Evolutionary conservation across 306 rosid genomes (phyloP).

Genomic region (Boehmeria nivea): DNA sequence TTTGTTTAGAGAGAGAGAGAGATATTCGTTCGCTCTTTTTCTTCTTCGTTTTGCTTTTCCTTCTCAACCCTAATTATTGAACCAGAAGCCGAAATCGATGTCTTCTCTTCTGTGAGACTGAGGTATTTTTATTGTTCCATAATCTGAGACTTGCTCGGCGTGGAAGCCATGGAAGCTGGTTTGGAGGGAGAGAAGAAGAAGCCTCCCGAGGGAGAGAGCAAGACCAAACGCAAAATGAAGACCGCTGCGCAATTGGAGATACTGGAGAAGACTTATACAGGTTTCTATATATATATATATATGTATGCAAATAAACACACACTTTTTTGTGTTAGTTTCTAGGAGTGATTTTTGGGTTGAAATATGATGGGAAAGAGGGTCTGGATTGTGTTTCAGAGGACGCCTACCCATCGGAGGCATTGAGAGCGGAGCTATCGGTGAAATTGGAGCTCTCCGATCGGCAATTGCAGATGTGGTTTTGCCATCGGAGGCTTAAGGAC

Average conservation of each 20-base stretch:
- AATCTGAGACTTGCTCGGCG: too few relatives aligned
- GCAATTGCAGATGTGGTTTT: slow-evolving; percentile 85
- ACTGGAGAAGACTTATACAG: slow-evolving; percentile 61
- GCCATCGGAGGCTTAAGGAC: slow-evolving; percentile 73
- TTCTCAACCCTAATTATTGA: too few relatives aligned
- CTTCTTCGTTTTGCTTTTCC: too few relatives aligned
- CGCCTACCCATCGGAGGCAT: slow-evolving; percentile 52
- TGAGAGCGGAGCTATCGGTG: slow-evolving; percentile 50
- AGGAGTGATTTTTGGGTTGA: background rate
- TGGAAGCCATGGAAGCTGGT: slow-evolving; percentile 45
- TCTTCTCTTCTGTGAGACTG: too few relatives aligned
- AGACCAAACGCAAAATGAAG: slow-evolving; percentile 72
- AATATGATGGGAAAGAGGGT: slow-evolving; percentile 8
- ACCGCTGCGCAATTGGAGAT: slow-evolving; percentile 55
- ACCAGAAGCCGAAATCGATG: too few relatives aligned
- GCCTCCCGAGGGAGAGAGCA: slow-evolving; percentile 48
- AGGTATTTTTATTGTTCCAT: too few relatives aligned
- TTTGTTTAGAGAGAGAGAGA: too few relatives aligned
- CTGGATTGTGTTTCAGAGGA: slow-evolving; percentile 36
- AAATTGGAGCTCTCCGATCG: slow-evolving; percentile 66
- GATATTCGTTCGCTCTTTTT: too few relatives aligned
- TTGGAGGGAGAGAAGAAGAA: slow-evolving; percentile 53
- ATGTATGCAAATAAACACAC: too few relatives aligned
- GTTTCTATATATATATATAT: slow-evolving; percentile 18
- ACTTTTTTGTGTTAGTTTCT: background rate